Evolutionary conservation across 805 yeast species (phyloP), one percentile per base, ranked within the genome.

Genomic region (Scheffersomyces ergatensis): DNA sequence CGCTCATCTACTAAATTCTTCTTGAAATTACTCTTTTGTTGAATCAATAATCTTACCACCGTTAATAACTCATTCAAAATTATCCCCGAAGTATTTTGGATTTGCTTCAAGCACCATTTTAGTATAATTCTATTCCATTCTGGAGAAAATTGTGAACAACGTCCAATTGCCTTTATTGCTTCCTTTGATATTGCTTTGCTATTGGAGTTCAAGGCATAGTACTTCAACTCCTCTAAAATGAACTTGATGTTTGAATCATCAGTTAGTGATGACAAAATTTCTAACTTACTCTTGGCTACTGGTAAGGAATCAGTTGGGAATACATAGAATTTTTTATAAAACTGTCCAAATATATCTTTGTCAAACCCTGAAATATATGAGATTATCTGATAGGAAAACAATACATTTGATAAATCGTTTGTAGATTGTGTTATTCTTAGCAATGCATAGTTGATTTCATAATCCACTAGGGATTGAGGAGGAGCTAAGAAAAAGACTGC

Each of bases 31-130:
- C 53, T 80, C 68, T 46, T 65, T 26, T 74, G 76, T 56, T 87
- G 95, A 27, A 89, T 78, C 46, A 89, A 62, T 47, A 75, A 78
- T 35, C 97, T 68, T 5, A 90, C 72, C 2, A 89, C 87, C 5
- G 86, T 78, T 3, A 90, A 72, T 38, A 83, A 71, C 51, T 88
- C 93, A 40, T 80, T 76, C 32, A 80, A 69, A 4, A 83, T 58
- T 3, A 45, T 53, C 30, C 61, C 62, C 5, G 46, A 47, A 12
- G 65, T 51, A 6, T 34, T 21, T 31, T 44, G 74, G 53, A 82
- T 63, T 52, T 81, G 68, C 18, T 56, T 59, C 46, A 80, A 65
- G 46, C 89, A 66, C 88, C 95, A 85, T 38, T 70, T 74, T 48
- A 87, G 70, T 3, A 84, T 72, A 45, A 65, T 74, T 6, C 69